phyloP scores from a whole-genome alignment of 768 basidiomycete genomes.

The Kwoniella europaea region DNA sequence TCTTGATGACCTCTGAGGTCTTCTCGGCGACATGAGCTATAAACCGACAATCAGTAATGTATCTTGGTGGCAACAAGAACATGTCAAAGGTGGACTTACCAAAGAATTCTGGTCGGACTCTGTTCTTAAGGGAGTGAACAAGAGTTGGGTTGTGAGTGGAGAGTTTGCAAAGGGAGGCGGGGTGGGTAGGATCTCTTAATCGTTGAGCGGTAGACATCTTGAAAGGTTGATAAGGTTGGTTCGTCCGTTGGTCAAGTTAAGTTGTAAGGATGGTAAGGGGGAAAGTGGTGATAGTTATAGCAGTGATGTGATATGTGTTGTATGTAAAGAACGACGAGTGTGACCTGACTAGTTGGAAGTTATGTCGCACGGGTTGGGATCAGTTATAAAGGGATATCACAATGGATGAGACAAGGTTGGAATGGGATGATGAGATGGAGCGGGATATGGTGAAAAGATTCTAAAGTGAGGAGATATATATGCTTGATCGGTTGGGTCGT shows the following conservation, averaged over 20 bases:
- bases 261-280: not conserved
- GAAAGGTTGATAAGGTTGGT: conserved; percentile 11
- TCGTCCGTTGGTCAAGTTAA: conserved; percentile 15
- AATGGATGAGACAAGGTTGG: conserved; percentile 23
- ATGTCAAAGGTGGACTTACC: conserved; percentile 53
- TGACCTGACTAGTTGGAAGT: conserved; percentile 20
- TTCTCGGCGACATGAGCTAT: conserved; percentile 20
- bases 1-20: conserved; percentile 33
- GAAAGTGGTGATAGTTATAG: conserved; percentile 12
- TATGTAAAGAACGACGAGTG: conserved; percentile 26
- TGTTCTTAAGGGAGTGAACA: conserved; percentile 73
- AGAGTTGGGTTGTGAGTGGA: conserved; percentile 78
- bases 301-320: conserved; percentile 18
- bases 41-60: conserved; percentile 4
- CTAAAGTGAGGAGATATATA: conserved; percentile 4
- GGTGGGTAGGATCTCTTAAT: conserved; percentile 59
- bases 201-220: conserved; percentile 32
- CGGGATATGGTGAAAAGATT: no score
- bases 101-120: conserved; percentile 83
- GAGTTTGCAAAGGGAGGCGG: conserved; percentile 79
- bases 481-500: conserved; percentile 10
- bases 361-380: conserved; percentile 30
- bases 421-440: conserved; percentile 2
- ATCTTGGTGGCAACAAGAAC: not conserved
- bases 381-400: conserved; percentile 5